Evolutionary conservation across 495 filamentous ascomycete genomes (phyloP).

Genomic region (Haplographium delicatum): DNA sequence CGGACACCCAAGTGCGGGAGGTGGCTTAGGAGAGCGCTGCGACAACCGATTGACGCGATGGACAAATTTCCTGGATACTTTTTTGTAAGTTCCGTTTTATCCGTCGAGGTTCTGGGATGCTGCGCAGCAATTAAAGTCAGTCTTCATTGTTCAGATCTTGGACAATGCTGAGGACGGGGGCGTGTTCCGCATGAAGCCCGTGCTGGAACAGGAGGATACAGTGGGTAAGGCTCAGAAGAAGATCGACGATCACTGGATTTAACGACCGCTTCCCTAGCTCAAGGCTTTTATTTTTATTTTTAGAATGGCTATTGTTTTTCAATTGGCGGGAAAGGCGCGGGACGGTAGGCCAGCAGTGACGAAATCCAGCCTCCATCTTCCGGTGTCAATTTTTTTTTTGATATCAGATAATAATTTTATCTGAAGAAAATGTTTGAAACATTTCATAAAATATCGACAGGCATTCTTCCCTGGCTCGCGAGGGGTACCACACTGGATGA

Average conservation of each 20-base stretch:
- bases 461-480: conserved; percentile 12
- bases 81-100: too few relatives aligned
- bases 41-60: too few relatives aligned
- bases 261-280: background rate
- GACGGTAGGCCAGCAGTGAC: too few relatives aligned
- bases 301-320: background rate
- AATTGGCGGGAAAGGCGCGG: background rate
- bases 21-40: background rate
- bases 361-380: too few relatives aligned
- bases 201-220: conserved; percentile 5
- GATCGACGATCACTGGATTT: too few relatives aligned
- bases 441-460: conserved; percentile 9
- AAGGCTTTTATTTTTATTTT: background rate
- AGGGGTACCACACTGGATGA: conserved; percentile 10
- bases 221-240: background rate
- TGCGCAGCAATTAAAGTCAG: too few relatives aligned
- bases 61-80: too few relatives aligned
- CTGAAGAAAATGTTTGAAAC: conserved; percentile 20
- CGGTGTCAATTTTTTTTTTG: too few relatives aligned
- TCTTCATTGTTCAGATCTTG: background rate
- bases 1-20: background rate
- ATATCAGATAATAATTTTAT: conserved; percentile 1
- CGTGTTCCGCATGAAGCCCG: conserved; percentile 7
- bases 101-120: too few relatives aligned
- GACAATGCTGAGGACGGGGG: background rate